Conservation (phyloP, 257 asterid genomes). For the Scutellaria barbata region DNA sequence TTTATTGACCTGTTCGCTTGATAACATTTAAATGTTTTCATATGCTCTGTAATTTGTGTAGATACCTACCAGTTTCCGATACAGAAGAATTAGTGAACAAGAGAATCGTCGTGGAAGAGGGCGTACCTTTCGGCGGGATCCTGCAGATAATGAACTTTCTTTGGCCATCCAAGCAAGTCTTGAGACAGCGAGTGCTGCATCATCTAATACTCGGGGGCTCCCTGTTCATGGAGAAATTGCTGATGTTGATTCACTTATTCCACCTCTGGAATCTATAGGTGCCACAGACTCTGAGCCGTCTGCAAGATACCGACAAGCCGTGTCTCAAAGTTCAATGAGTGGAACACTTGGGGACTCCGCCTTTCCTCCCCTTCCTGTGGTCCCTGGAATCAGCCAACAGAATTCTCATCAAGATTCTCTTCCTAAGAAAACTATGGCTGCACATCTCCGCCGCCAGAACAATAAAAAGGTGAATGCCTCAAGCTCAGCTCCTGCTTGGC, state of each 20-base stretch:
- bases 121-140: conserved; percentile 69
- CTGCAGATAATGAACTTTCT: conserved; percentile 68
- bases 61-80: conserved; percentile 95
- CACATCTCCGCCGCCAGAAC: conserved; percentile 61
- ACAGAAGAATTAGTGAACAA: conserved; percentile 71
- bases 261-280: conserved; percentile 61
- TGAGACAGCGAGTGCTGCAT: conserved; percentile 49
- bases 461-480: conserved; percentile 47
- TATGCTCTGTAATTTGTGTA: conserved; percentile 35
- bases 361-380: conserved; percentile 81
- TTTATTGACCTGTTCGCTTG: conserved; percentile 6
- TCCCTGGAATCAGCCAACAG: conserved; percentile 61
- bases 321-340: conserved; percentile 62
- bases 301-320: conserved; percentile 80
- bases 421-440: conserved; percentile 67
- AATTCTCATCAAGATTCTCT: conserved; percentile 49
- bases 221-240: conserved; percentile 45
- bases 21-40: conserved; percentile 27
- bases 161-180: conserved; percentile 89
- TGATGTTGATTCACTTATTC: conserved; percentile 59
- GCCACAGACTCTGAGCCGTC: conserved; percentile 57
- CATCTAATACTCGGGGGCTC: conserved; percentile 43
- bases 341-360: conserved; percentile 67
- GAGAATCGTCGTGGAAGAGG: conserved; percentile 82
- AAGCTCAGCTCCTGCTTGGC: conserved; percentile 56